A percentile compares a stretch with the other conserved stretches of the same genome.
Conservation (phyloP, 176 grass and related monocot genomes). For the Ensete ventricosum region DNA sequence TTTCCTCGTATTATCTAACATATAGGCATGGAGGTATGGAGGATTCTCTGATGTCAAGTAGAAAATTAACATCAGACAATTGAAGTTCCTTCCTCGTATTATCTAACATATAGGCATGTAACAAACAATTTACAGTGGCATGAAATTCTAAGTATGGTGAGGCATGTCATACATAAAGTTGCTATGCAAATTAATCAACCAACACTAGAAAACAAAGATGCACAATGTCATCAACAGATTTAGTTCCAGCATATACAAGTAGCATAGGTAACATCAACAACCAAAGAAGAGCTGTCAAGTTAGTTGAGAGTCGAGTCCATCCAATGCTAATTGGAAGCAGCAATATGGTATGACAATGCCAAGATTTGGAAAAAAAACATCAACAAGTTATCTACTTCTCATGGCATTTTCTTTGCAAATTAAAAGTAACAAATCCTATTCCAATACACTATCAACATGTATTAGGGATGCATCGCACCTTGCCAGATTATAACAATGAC, state of each 20-base stretch:
- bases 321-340: too few species aligned
- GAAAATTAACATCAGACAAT: not conserved
- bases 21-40: not conserved
- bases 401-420: not conserved
- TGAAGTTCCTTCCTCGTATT: not conserved
- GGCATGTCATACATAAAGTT: not conserved
- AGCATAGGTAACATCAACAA: too few species aligned
- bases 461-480: constrained; percentile 34
- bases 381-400: not conserved
- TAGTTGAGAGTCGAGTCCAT: too few species aligned
- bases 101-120: not conserved
- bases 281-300: too few species aligned
- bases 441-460: not conserved
- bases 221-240: too few species aligned
- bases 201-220: too few species aligned
- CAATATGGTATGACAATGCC: not conserved
- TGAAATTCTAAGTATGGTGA: not conserved
- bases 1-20: too few species aligned
- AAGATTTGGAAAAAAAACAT: not conserved
- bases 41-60: not conserved
- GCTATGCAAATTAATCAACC: too few species aligned
- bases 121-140: not conserved
- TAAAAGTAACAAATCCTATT: not conserved
- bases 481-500: constrained; percentile 88
- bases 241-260: too few species aligned